Base-by-base conservation (phyloP, 345 rosid species). In the Murraya koenigii region DNA sequence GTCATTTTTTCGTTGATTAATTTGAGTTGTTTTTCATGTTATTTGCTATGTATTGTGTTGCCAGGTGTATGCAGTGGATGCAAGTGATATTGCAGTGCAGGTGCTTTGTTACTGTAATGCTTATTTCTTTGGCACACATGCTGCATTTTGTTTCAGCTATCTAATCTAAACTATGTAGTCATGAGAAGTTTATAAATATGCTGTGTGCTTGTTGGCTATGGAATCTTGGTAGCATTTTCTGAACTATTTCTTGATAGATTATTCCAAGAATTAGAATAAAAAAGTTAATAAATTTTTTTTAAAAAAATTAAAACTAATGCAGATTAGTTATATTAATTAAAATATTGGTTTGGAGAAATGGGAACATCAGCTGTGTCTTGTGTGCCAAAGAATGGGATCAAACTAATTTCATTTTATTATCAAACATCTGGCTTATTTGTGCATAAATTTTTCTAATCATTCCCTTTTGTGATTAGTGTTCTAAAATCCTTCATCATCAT, bases 21-120 rank as follows among this genome's bases (percentile, higher is more conserved):
- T 69, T 41, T 44, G 28, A 47, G 28, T 39, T 38, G 25, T n/a
- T 47, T n/a, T 44, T 47, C 6, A 26, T 26, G 11, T 69, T 36
- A 22, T 55, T 39, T 77, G 62, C 71, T 69, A 67, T 66, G 61
- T 66, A 77, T 73, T 81, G 41, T 68, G 56, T 77, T 77, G 28
- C 62, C 92, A 96, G 99, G 99, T 96, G 41, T 96, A 96, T 81
- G 99, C 98, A 33, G 95, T 96, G 81, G 98, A 96, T 85, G 99
- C 99, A 54, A 96, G 99, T 88, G 95, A 88, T 78, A 96, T 96
- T 80, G 97, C 99, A 28, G 88, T 91, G 77, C 99, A 94, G 98
- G 99, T 96, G 87, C 58, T 79, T 32, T 64, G 72, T 60, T 88
- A 71, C 75, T 41, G 26, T 39, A 35, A 19, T 75, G 52, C 79